phyloP scores from a whole-genome alignment of 805 yeast species.

The Wickerhamomyces silvicola region DNA sequence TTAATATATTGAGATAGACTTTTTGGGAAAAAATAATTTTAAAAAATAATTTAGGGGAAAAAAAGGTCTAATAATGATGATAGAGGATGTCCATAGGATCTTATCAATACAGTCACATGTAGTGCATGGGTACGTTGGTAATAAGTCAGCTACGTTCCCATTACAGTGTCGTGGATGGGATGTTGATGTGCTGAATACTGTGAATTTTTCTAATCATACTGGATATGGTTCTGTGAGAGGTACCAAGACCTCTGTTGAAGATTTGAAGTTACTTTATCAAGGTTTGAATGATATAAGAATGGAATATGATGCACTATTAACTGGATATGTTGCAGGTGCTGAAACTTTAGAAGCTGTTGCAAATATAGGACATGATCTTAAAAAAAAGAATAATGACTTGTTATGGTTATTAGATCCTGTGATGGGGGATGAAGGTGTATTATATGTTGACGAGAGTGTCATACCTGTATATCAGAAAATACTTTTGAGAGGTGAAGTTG shows the following conservation, averaged over 20 bases:
- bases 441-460: slow-evolving; percentile 55
- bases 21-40: too few relatives aligned
- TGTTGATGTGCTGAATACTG: slow-evolving; percentile 59
- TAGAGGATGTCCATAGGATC: slow-evolving; percentile 14
- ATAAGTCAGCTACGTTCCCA: slow-evolving; percentile 60
- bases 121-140: slow-evolving; percentile 69
- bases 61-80: too few relatives aligned
- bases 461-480: slow-evolving; percentile 53
- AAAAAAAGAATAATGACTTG: slow-evolving; percentile 26
- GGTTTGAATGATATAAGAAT: slow-evolving; percentile 31
- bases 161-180: slow-evolving; percentile 63
- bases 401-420: slow-evolving; percentile 71
- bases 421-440: slow-evolving; percentile 70
- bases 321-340: slow-evolving; percentile 65
- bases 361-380: slow-evolving; percentile 30
- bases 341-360: slow-evolving; percentile 40
- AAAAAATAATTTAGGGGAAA: too few relatives aligned
- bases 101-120: slow-evolving; percentile 64
- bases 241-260: slow-evolving; percentile 32
- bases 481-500: slow-evolving; percentile 42
- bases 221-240: slow-evolving; percentile 60
- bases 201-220: slow-evolving; percentile 64
- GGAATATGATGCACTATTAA: slow-evolving; percentile 47
- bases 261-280: slow-evolving; percentile 31
- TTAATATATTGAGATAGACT: too few relatives aligned